phyloP scores from a whole-genome alignment of 1,284 basidiomycete species.

The Leccinum subrobustum region DNA sequence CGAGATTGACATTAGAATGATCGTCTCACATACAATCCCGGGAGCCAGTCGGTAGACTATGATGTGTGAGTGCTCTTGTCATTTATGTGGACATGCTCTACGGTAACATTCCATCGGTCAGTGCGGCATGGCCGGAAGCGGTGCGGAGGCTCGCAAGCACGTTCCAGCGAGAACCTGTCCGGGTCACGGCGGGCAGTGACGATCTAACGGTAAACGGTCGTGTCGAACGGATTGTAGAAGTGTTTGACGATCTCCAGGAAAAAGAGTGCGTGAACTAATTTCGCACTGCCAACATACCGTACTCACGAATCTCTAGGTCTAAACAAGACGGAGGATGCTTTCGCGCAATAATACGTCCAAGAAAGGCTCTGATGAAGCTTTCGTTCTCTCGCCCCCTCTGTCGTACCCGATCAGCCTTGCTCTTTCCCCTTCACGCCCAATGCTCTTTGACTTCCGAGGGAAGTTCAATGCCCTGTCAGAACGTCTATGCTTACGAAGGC shows the following conservation, averaged over 20 bases:
- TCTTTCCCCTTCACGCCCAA: neutral
- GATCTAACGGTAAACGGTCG: conserved; percentile 93
- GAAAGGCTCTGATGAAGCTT: too few relatives aligned
- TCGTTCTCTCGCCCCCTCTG: too few relatives aligned
- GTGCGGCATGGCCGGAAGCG: conserved; percentile 96
- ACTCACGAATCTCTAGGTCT: conserved; percentile 52
- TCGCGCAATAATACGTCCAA: conserved; percentile 27
- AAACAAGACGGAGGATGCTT: conserved; percentile 51
- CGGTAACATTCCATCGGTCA: conserved; percentile 53
- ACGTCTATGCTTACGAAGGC: neutral
- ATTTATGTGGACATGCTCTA: neutral
- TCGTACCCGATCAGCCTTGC: neutral
- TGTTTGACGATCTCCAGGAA: conserved; percentile 82
- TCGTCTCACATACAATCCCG: conserved; percentile 80
- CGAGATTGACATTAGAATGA: conserved; percentile 95
- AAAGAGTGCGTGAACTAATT: conserved; percentile 70
- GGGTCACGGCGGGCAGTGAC: conserved; percentile 94
- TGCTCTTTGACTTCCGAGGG: neutral
- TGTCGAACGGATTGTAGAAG: conserved; percentile 84
- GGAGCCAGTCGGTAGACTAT: conserved; percentile 76
- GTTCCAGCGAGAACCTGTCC: conserved; percentile 84
- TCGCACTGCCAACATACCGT: neutral
- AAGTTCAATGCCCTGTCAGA: too few relatives aligned
- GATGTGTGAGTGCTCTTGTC: conserved; percentile 72
- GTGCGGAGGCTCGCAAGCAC: conserved; percentile 92